phyloP scores from a whole-genome alignment of 2,329 filamentous ascomycete genomes.

The Sordariomycetes sp. region DNA sequence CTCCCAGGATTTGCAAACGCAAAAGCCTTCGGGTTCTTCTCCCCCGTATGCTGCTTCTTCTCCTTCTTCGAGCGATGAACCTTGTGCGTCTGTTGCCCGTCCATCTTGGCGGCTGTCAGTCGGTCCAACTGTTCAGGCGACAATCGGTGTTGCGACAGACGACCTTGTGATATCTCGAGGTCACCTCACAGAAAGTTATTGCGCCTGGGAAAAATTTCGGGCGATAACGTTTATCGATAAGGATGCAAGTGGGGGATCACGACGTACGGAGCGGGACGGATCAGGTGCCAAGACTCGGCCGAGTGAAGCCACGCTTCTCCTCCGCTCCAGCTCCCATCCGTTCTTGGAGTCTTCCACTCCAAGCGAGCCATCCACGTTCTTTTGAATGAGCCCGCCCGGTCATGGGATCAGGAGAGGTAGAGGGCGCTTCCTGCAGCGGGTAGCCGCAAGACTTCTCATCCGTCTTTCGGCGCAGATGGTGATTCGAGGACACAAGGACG shows the following conservation, averaged over 20 bases:
- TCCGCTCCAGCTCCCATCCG: too few relatives aligned
- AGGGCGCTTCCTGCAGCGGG: too few relatives aligned
- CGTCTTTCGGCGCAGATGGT: too few relatives aligned
- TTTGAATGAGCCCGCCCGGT: too few relatives aligned
- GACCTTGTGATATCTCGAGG: too few relatives aligned
- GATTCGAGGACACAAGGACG: too few relatives aligned
- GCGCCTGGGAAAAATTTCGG: slow-evolving; percentile 13
- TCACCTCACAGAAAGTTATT: too few relatives aligned
- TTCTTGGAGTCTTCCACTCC: too few relatives aligned
- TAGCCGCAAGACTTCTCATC: too few relatives aligned
- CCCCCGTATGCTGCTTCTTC: slow-evolving; percentile 55
- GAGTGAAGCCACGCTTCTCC: too few relatives aligned
- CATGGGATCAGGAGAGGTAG: too few relatives aligned
- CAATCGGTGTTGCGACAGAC: slow-evolving; percentile 6
- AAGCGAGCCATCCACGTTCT: too few relatives aligned
- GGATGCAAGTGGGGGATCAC: background rate
- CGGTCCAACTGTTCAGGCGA: background rate
- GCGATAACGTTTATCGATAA: slow-evolving; percentile 7
- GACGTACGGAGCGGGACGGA: background rate
- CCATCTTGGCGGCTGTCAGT: slow-evolving; percentile 45
- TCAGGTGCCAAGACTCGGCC: background rate
- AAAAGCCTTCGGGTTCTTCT: slow-evolving; percentile 86
- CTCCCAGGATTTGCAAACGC: slow-evolving; percentile 75
- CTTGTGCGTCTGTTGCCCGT: slow-evolving; percentile 75
- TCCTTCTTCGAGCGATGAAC: slow-evolving; percentile 86